Base-by-base conservation (phyloP, 345 rosid species). In the Hibiscus tridactylites region DNA sequence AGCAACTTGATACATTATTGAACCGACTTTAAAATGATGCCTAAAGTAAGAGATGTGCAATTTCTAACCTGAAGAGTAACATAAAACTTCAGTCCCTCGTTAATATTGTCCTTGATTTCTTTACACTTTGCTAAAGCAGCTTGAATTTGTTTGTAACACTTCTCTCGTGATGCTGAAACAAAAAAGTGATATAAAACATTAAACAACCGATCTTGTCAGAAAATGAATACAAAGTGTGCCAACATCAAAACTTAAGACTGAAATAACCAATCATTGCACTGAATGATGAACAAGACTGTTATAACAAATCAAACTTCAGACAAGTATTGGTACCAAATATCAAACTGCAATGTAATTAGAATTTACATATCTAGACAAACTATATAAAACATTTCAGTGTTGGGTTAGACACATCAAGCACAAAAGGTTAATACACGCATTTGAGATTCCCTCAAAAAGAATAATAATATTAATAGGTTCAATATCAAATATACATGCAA, bases 71-170 rank as follows among this genome's bases (percentile, higher is more conserved):
- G 99, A 81, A 95, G 99, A 24, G 97, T 95, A 60, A 92, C 94
- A 79, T 95, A 95, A 81, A 95, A 95, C 83, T 95, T 95, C 82
- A 95, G 79, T 24, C 99, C 99, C 79, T 95, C 98, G 33, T 90
- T 95, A 74, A 95, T 83, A 76, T 95, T 95, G 65, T 95, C 98
- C 88, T 95, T 92, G 78, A 90, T 89, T 82, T 95, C 99, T 73
- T 93, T 88, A 61, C 84, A 95, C 75, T 95, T 95, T 15, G 85
- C 87, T 71, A 92, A 81, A 26, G 94, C 99, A 73, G 96, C 97
- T 79, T 87, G 91, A 78, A 95, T 89, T 82, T 95, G 99, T 83
- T 90, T 88, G 75, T 87, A 92, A 83, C 96, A 90, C 84, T 87
- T 95, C 78, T 90, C 98, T 11, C 96, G 88, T 17, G 97, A 92